Conservation (phyloP, 305 asterid genomes). For the Stenogyne calaminthoides region DNA sequence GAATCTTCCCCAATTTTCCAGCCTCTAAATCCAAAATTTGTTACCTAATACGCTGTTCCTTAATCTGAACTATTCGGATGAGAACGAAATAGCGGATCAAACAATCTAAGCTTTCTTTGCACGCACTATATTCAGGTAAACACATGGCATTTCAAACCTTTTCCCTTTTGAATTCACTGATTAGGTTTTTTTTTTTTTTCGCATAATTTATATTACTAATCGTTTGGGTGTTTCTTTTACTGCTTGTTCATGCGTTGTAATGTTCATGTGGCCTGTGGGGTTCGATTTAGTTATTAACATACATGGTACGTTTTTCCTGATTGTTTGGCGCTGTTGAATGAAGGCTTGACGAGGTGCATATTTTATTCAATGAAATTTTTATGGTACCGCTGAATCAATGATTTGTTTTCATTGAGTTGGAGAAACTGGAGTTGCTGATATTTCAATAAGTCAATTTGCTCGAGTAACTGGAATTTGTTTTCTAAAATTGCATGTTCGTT, state of each 20-base stretch:
- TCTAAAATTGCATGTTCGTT: background rate
- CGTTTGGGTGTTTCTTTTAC: background rate
- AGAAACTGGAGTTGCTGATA: background rate
- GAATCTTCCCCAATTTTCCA: slow-evolving; percentile 38
- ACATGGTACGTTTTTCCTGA: background rate
- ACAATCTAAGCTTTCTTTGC: slow-evolving; percentile 32
- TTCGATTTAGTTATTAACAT: background rate
- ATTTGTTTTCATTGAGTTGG: background rate
- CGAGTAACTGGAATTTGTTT: background rate
- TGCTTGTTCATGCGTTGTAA: background rate
- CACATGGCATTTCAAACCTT: background rate
- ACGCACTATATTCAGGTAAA: slow-evolving; percentile 38
- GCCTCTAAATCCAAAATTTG: slow-evolving; percentile 7
- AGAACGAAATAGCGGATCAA: slow-evolving; percentile 33
- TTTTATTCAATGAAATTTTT: background rate
- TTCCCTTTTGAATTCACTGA: background rate
- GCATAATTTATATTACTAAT: background rate
- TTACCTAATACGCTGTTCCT: background rate
- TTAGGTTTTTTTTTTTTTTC: background rate
- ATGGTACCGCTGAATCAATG: background rate
- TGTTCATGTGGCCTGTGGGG: background rate
- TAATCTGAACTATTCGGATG: slow-evolving; percentile 7
- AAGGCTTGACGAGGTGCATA: slow-evolving; percentile 8
- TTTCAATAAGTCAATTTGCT: slow-evolving; percentile 13
- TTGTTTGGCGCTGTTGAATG: background rate